Evolutionary conservation across 176 grass and related monocot species (phyloP).

Genomic region (Oryza australiensis): DNA sequence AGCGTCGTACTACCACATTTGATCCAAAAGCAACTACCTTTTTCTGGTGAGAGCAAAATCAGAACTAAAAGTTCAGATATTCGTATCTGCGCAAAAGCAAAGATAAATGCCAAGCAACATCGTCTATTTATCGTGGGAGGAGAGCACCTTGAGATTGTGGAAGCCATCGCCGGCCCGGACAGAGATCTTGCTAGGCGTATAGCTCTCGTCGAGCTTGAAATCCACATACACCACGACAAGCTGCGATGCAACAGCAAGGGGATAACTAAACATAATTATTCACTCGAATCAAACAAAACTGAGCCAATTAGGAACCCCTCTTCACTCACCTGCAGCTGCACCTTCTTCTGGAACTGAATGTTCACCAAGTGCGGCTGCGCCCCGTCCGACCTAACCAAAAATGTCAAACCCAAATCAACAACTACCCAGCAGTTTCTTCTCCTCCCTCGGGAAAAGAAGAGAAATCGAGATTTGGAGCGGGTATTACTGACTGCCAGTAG

Average conservation of each 20-base stretch:
- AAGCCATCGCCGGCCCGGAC: slow-evolving; percentile 89
- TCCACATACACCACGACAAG: slow-evolving; percentile 88
- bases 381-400: slow-evolving; percentile 73
- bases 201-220: slow-evolving; percentile 97
- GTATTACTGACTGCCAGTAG: slow-evolving; percentile 58
- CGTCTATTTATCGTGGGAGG: not conserved
- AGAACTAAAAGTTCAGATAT: not conserved
- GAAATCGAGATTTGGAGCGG: not conserved
- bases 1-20: not conserved
- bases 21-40: not conserved
- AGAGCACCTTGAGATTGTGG: slow-evolving; percentile 86
- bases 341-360: slow-evolving; percentile 96
- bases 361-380: slow-evolving; percentile 95
- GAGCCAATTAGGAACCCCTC: not conserved
- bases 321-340: slow-evolving; percentile 71
- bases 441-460: not conserved
- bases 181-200: slow-evolving; percentile 97
- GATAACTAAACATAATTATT: not conserved
- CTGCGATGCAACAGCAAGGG: slow-evolving; percentile 30
- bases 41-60: not conserved
- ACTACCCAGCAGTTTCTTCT: not conserved
- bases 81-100: not conserved
- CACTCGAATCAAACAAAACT: not conserved
- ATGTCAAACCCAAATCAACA: not conserved
- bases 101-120: not conserved